Conservation (phyloP, 495 filamentous ascomycete genomes). For the Geopyxis carbonaria region DNA sequence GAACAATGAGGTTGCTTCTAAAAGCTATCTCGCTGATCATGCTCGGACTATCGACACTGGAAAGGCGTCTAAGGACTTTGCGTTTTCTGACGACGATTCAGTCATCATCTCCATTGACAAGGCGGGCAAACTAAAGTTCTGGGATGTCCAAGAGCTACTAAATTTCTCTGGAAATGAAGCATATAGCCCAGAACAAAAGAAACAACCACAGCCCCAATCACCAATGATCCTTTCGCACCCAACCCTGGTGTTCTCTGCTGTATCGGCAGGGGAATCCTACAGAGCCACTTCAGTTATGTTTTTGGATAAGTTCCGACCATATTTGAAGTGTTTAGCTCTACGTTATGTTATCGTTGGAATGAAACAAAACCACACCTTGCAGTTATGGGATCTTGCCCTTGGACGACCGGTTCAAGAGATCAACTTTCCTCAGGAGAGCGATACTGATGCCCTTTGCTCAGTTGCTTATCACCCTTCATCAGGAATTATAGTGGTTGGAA, state of each 20-base stretch:
- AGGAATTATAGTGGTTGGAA: conserved; percentile 83
- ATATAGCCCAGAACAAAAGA: conserved; percentile 14
- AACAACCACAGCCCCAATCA: conserved; percentile 14
- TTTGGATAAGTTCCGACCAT: conserved; percentile 84
- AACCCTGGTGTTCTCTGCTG: conserved; percentile 21
- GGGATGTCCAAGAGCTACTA: conserved; percentile 73
- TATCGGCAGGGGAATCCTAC: conserved; percentile 21
- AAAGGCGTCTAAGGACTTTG: conserved; percentile 96
- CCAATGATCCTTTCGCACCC: conserved; percentile 20
- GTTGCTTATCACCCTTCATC: conserved; percentile 79
- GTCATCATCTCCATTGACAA: conserved; percentile 92
- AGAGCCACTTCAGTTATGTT: conserved; percentile 88
- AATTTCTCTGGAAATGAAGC: conserved; percentile 38
- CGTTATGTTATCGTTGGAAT: conserved; percentile 92
- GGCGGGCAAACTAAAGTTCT: conserved; percentile 84
- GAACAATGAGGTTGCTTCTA: conserved; percentile 22
- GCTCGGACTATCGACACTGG: conserved; percentile 84
- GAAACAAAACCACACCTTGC: conserved; percentile 97
- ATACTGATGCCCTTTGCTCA: conserved; percentile 92
- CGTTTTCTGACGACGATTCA: conserved; percentile 89
- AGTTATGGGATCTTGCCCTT: conserved; percentile 95
- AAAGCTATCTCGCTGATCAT: conserved; percentile 71
- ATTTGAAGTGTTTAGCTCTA: conserved; percentile 65
- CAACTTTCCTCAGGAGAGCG: conserved; percentile 87
- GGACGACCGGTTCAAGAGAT: conserved; percentile 91